A percentile compares a stretch with the other conserved stretches of the same genome.
These are phyloP conservation scores for Cucurbita ficifolia DNA, from an alignment of 306 rosid genomes.

Conservation along the genomic window DNA sequence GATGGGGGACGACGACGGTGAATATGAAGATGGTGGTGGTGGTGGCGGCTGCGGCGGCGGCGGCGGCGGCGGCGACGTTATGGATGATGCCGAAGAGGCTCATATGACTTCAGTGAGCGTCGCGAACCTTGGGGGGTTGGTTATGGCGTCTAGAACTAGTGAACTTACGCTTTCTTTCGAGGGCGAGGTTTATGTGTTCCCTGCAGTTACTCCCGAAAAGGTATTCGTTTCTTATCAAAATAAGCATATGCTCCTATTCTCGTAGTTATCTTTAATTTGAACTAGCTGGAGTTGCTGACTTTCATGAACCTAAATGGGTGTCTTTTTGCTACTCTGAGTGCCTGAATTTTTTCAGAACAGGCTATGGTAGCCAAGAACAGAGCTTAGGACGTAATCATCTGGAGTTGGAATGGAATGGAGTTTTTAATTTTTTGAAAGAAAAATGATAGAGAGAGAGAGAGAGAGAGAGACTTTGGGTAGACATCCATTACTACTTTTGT, in stretches of 20 bases:
- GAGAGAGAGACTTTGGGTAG: not conserved
- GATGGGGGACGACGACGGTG: conserved; percentile 35
- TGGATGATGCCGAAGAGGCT: conserved; percentile 51
- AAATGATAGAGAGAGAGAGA: not conserved
- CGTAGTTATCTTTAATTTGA: conserved; percentile 5
- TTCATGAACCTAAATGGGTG: not conserved
- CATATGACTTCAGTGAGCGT: conserved; percentile 30
- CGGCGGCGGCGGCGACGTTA: conserved; percentile 25
- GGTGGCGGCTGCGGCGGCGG: conserved; percentile 19
- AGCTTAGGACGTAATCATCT: not conserved
- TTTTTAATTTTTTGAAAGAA: not conserved
- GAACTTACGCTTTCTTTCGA: conserved; percentile 95
- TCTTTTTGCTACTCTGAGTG: not conserved
- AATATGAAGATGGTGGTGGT: conserved; percentile 28
- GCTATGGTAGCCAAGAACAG: not conserved
- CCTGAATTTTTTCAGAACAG: not conserved
- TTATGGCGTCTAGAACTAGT: conserved; percentile 51
- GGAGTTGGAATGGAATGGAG: not conserved
- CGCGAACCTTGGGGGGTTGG: conserved; percentile 29
- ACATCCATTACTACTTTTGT: not conserved
- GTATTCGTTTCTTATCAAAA: conserved; percentile 11
- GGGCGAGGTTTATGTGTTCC: conserved; percentile 93
- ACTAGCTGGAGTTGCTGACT: not conserved
- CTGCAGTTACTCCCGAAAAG: conserved; percentile 78
- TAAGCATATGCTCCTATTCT: not conserved